A percentile compares a stretch with the other conserved stretches of the same genome.
phyloP scores from a whole-genome alignment of 768 basidiomycete species.

The Rubroboletus satanas region DNA sequence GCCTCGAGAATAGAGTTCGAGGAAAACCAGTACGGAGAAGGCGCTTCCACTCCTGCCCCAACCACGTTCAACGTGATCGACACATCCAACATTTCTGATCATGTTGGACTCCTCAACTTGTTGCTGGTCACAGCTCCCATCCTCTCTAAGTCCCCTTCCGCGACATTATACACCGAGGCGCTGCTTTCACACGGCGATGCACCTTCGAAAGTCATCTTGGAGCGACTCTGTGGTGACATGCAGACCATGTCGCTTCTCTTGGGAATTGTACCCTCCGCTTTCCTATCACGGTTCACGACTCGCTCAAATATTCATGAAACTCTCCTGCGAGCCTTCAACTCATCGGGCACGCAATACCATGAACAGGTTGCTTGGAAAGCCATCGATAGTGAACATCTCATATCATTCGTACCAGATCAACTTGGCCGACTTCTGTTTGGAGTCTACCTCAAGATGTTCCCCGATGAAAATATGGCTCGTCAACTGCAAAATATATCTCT shows the following conservation, averaged over 20 bases:
- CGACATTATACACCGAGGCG: conserved; percentile 30
- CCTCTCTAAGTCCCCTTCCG: conserved; percentile 20
- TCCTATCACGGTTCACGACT: conserved; percentile 27
- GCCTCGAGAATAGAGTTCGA: conserved; percentile 22
- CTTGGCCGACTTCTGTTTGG: conserved; percentile 24
- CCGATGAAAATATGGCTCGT: conserved; percentile 23
- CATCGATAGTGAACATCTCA: conserved; percentile 1
- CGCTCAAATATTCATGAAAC: conserved; percentile 27
- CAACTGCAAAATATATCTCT: conserved; percentile 4
- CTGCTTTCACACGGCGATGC: conserved; percentile 13
- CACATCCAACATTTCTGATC: conserved; percentile 32
- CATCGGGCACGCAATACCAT: conserved; percentile 10
- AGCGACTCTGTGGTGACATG: conserved; percentile 29
- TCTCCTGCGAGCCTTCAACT: conserved; percentile 1
- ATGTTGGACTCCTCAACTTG: conserved; percentile 30
- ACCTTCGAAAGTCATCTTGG: conserved; percentile 14
- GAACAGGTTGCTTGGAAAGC: conserved; percentile 28
- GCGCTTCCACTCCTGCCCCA: conserved; percentile 19
- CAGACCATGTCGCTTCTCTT: conserved; percentile 26
- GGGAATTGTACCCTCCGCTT: conserved; percentile 25
- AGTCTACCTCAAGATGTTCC: conserved; percentile 30
- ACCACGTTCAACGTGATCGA: conserved; percentile 32
- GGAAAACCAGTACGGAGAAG: conserved; percentile 16
- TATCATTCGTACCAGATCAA: conserved; percentile 24
- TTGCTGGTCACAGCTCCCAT: conserved; percentile 21